These are phyloP conservation scores for Kodamaea alishanica DNA, from an alignment of 1,139 yeast genomes.

Conservation along the genomic window DNA sequence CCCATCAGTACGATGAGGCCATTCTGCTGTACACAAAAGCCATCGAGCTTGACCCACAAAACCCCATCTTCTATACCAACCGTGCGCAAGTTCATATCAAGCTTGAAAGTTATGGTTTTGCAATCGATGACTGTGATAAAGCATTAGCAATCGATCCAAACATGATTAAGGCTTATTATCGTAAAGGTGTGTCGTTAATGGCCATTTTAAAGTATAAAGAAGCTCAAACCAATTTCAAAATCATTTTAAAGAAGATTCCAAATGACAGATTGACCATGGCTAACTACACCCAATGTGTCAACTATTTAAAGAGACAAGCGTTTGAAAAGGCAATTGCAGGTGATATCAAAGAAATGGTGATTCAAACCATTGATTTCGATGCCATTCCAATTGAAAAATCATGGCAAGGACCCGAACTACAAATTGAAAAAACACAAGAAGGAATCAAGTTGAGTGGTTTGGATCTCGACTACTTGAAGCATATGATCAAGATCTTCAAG, in stretches of 20 bases:
- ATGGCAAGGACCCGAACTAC: slow-evolving; percentile 64
- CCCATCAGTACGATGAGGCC: slow-evolving; percentile 63
- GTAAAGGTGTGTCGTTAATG: slow-evolving; percentile 79
- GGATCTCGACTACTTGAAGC: slow-evolving; percentile 51
- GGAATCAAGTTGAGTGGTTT: slow-evolving; percentile 32
- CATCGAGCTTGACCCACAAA: slow-evolving; percentile 62
- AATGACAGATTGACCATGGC: slow-evolving; percentile 65
- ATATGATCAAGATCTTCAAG: slow-evolving; percentile 67
- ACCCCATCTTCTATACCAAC: slow-evolving; percentile 83
- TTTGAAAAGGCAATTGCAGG: slow-evolving; percentile 87
- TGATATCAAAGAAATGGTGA: slow-evolving; percentile 39
- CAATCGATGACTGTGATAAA: slow-evolving; percentile 69
- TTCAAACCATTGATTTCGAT: slow-evolving; percentile 45
- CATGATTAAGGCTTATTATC: slow-evolving; percentile 73
- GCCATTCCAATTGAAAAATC: slow-evolving; percentile 51
- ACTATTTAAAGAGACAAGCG: slow-evolving; percentile 67
- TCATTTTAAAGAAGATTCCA: slow-evolving; percentile 62
- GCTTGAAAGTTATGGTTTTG: slow-evolving; percentile 81
- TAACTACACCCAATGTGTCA: slow-evolving; percentile 62
- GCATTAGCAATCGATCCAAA: slow-evolving; percentile 67
- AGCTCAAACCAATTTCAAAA: slow-evolving; percentile 68
- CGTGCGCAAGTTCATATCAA: slow-evolving; percentile 89
- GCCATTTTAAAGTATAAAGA: slow-evolving; percentile 75
- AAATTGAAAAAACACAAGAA: slow-evolving; percentile 29
- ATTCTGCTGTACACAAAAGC: slow-evolving; percentile 71